Evolutionary conservation across 805 yeast genomes (phyloP), one percentile per base, ranked within the genome.

Genomic region (Sugiyamaella americana): DNA sequence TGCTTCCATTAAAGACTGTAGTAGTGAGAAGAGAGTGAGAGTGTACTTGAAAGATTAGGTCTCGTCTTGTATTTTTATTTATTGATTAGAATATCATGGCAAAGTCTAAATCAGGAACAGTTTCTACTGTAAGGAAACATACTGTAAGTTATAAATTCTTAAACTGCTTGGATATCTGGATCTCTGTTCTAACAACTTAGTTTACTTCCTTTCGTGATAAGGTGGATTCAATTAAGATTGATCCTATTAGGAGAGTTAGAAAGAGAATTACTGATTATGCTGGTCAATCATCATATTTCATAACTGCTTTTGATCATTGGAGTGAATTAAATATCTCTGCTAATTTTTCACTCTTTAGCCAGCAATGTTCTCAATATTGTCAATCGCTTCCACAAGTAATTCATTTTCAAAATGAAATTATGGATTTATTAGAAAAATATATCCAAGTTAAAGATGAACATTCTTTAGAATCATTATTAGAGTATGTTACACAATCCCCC

Each of bases 271-370:
- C 57, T 5, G 67, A 63, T 8, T 45, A 51, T 13, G 55, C 57
- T 5, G 58, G 46, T 13, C 55, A 58, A 34, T 54, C 80, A 1
- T 87, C 96, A 1, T 89, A 84, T 63, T 86, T 89, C 55, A 65
- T 83, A 23, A 76, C 93, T 10, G 80, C 95, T 0, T 70, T 84
- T 50, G 82, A 83, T 40, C 87, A 86, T 55, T 91, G 98, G 96
- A 75, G 71, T 48, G 98, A 93, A 59, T 78, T 86, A 48, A 91
- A 89, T 61, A 66, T 86, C 47, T 81, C 95, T 36, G 80, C 79
- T 3, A 71, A 72, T 39, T 93, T 87, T 59, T 74, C 82, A 1
- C 78, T 74, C 2, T 83, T 88, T 55, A 68, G 74, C 2, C 75
- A 74, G 4, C 72, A 73, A 39, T 75, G 83, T 0, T 78, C 76